phyloP scores from a whole-genome alignment of 305 asterid genomes.

The Fraxinus xanthoxyloides region DNA sequence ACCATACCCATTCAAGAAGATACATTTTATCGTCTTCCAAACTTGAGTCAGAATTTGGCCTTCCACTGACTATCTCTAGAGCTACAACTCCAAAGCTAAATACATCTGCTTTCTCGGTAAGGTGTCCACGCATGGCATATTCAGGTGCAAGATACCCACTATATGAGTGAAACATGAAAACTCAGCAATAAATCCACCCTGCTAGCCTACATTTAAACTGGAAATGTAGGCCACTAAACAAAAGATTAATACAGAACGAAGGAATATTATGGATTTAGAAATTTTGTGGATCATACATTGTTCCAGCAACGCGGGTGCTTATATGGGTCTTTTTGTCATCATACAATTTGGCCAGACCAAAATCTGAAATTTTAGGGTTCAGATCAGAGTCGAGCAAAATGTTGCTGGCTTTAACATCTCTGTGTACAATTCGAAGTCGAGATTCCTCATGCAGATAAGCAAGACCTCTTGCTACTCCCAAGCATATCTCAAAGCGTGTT shows the following conservation, averaged over 20 bases:
- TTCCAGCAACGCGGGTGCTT: slow-evolving; percentile 81
- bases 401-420: slow-evolving; percentile 89
- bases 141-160: slow-evolving; percentile 93
- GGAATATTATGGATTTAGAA: neutral
- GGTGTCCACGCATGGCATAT: slow-evolving; percentile 80
- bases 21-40: slow-evolving; percentile 50
- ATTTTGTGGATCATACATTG: slow-evolving; percentile 48
- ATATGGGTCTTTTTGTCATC: slow-evolving; percentile 79
- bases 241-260: neutral
- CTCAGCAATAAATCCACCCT: neutral
- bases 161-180: slow-evolving; percentile 7
- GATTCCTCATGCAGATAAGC: slow-evolving; percentile 86
- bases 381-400: slow-evolving; percentile 67
- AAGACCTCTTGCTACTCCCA: slow-evolving; percentile 80
- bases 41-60: slow-evolving; percentile 57
- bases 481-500: slow-evolving; percentile 62
- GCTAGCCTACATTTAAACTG: neutral
- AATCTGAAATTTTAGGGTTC: slow-evolving; percentile 73
- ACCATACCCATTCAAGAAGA: slow-evolving; percentile 85
- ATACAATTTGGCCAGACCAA: slow-evolving; percentile 77
- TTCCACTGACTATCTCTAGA: slow-evolving; percentile 68
- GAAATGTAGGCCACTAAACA: neutral
- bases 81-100: slow-evolving; percentile 79
- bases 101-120: slow-evolving; percentile 78
- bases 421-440: slow-evolving; percentile 66